These are phyloP conservation scores for Aspergillus ochraceus DNA, from an alignment of 2,329 filamentous ascomycete species.

Conservation along the genomic window DNA sequence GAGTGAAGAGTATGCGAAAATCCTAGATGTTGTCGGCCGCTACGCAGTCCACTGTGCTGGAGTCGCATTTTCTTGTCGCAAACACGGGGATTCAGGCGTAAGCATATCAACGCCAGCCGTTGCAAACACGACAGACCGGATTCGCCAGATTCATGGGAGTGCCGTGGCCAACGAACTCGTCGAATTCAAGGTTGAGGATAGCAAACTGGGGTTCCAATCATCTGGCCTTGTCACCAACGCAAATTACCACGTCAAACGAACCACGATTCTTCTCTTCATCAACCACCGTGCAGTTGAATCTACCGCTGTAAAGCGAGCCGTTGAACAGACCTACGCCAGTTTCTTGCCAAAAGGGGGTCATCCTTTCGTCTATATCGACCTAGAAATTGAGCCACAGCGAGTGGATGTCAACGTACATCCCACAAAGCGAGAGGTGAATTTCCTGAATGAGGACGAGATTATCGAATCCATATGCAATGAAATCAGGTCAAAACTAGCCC, in stretches of 20 bases:
- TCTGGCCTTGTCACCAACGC: slow-evolving; percentile 84
- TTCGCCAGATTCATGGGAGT: slow-evolving; percentile 85
- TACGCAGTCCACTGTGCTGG: slow-evolving; percentile 89
- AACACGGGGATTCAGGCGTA: slow-evolving; percentile 82
- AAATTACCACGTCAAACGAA: slow-evolving; percentile 92
- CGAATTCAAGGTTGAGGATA: slow-evolving; percentile 69
- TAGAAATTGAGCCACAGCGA: slow-evolving; percentile 87
- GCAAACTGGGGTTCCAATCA: slow-evolving; percentile 80
- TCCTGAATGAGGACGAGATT: slow-evolving; percentile 96
- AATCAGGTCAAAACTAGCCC: slow-evolving; percentile 74
- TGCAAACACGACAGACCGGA: slow-evolving; percentile 75
- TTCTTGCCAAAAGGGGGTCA: slow-evolving; percentile 94
- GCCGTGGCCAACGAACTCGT: slow-evolving; percentile 85
- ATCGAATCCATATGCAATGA: slow-evolving; percentile 80
- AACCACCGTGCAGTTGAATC: slow-evolving; percentile 95
- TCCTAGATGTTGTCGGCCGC: slow-evolving; percentile 88
- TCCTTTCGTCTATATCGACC: slow-evolving; percentile 87
- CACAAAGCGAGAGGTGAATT: slow-evolving; percentile 95
- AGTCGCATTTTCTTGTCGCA: slow-evolving; percentile 97
- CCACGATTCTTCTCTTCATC: slow-evolving; percentile 86
- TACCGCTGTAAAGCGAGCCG: slow-evolving; percentile 77
- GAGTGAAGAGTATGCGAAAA: slow-evolving; percentile 96
- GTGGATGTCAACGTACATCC: slow-evolving; percentile 98
- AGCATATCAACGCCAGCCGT: slow-evolving; percentile 76
- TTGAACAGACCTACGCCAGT: slow-evolving; percentile 84